Evolutionary conservation across 2,329 filamentous ascomycete genomes (phyloP).

Genomic region (Stagonosporopsis rhizophila): DNA sequence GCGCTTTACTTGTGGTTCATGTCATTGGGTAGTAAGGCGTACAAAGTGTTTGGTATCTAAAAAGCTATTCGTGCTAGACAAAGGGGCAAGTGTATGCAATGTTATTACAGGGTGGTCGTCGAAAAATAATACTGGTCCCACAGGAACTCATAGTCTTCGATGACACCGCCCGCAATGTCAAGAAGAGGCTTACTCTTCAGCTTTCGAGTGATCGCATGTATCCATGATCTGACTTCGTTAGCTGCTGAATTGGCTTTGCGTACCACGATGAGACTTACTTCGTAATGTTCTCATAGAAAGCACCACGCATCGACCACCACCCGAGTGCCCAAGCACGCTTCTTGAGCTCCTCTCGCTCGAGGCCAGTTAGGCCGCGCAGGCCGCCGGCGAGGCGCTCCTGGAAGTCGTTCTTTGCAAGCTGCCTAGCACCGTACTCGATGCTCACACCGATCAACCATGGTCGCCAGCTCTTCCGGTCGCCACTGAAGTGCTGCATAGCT

Average conservation of each 20-base stretch:
- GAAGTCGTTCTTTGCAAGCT: constrained; percentile 74
- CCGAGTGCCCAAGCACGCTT: constrained; percentile 88
- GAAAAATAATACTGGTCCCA: constrained; percentile 98
- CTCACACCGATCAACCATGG: constrained; percentile 89
- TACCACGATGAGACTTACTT: constrained; percentile 54
- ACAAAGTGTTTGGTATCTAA: constrained; percentile 31
- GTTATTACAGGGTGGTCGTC: constrained; percentile 62
- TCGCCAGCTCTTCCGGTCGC: constrained; percentile 81
- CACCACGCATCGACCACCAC: constrained; percentile 97
- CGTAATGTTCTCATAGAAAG: constrained; percentile 92
- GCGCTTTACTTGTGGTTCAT: background rate
- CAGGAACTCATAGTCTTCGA: constrained; percentile 96
- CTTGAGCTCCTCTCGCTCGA: constrained; percentile 89
- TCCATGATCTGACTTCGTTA: constrained; percentile 57
- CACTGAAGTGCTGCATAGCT: constrained; percentile 75
- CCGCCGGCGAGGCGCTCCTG: constrained; percentile 70
- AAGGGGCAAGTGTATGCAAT: background rate
- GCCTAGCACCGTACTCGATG: constrained; percentile 87
- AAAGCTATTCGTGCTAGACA: constrained; percentile 12
- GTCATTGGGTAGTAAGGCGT: constrained; percentile 5
- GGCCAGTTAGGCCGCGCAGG: constrained; percentile 76
- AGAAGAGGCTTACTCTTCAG: constrained; percentile 77
- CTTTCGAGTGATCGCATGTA: constrained; percentile 73
- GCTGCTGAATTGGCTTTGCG: background rate
- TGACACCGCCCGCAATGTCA: constrained; percentile 79